Base-by-base conservation (phyloP, 352 stramenopile species). In the Pythium phragmiticola region DNA sequence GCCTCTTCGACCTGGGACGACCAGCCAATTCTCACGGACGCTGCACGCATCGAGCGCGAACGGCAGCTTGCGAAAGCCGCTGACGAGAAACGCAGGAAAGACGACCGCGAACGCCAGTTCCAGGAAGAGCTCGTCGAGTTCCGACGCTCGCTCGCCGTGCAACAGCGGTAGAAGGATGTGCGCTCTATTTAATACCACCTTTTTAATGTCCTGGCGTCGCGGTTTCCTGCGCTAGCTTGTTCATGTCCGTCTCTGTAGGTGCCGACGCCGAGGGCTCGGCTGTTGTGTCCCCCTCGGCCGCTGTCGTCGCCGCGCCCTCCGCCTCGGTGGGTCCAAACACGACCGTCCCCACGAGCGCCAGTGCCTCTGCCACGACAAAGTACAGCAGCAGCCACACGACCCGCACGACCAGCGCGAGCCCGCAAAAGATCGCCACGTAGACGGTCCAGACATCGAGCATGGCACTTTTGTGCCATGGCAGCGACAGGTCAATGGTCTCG, bases 371-470 rank as follows among this genome's bases (percentile, higher is more conserved):
- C 46, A 87, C 69, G 23, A 80, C 26, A 53, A 83, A 87, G 63
- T 88, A 87, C 21, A 90, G 34, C n/a, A 88, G 43, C 16, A 92
- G 70, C 80, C 83, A 92, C 53, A 86, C 67, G 3, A 89, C 64
- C 2, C 83, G 85, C 4, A 94, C 63, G 19, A 76, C 66, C 17
- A 92, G 73, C 11, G 78, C 80, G 30, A 89, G 33, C 28, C 90
- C 65, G 19, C 86, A 94, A 14, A 91, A 85, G 3, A 92, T 33
- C 11, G 82, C 82, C 2, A 73, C 78, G 60, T 89, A 92, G 7
- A 92, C 80, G 4, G 84, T 84, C 78, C 81, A 92, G 4, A 94
- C 86, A 57, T 94, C 86, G 1, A 94, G 75, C 63, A 94, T 73
- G 23, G 79, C 82, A 0, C 73, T 79, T 58, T 89, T 90, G 69